Evolutionary conservation across 2,329 filamentous ascomycete genomes (phyloP).

Genomic region (Hymenoscyphus fraxineus): DNA sequence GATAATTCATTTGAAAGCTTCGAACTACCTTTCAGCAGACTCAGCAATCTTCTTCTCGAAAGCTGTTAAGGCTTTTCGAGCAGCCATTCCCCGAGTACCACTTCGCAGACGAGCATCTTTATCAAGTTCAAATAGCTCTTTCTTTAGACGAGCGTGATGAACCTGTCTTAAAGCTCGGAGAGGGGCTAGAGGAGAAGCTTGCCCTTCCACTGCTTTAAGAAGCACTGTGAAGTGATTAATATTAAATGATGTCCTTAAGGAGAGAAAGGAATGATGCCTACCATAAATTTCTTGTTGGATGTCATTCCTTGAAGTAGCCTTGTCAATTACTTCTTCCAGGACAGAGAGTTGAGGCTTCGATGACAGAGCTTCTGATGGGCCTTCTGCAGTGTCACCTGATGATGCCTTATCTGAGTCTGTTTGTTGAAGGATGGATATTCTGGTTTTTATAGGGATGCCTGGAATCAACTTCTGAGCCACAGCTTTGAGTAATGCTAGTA

Average conservation of each 20-base stretch:
- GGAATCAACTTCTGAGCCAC: conserved; percentile 76
- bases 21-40: conserved; percentile 37
- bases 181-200: conserved; percentile 52
- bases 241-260: not conserved
- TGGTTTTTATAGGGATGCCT: conserved; percentile 63
- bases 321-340: conserved; percentile 64
- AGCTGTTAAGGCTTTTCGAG: conserved; percentile 68
- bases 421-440: conserved; percentile 68
- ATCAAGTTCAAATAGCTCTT: conserved; percentile 63
- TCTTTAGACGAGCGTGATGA: conserved; percentile 57
- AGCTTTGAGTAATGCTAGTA: conserved; percentile 63
- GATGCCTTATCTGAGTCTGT: conserved; percentile 39
- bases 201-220: conserved; percentile 53
- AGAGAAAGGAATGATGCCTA: conserved; percentile 33
- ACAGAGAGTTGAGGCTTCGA: conserved; percentile 43
- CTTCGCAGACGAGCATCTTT: conserved; percentile 72
- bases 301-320: conserved; percentile 52
- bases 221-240: conserved; percentile 43
- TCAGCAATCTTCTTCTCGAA: conserved; percentile 64
- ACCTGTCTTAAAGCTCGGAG: conserved; percentile 59
- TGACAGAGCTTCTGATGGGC: not conserved
- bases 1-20: not conserved
- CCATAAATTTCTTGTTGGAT: conserved; percentile 59
- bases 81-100: conserved; percentile 69
- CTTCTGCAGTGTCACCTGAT: not conserved